Conservation (phyloP, 371 early-diverging fungal genomes). For the Dichotomocladium elegans region DNA sequence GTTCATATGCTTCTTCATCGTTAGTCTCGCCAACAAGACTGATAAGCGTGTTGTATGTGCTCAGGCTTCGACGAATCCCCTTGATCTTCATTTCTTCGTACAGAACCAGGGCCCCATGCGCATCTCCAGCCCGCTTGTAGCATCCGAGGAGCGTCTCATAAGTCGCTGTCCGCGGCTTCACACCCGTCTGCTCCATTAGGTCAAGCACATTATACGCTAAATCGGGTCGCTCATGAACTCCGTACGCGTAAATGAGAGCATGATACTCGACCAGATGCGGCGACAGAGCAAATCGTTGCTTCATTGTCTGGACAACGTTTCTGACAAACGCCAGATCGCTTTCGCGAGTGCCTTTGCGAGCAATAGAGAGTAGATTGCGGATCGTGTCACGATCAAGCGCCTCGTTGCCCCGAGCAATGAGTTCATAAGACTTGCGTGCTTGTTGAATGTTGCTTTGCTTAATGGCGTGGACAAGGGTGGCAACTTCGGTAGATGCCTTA, state of each 20-base stretch:
- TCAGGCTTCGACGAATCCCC: conserved; percentile 29
- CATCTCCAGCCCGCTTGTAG: conserved; percentile 39
- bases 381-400: conserved; percentile 14
- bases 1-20: conserved; percentile 13
- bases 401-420: neutral
- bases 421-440: conserved; percentile 8
- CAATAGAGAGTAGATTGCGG: conserved; percentile 16
- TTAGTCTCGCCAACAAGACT: conserved; percentile 11
- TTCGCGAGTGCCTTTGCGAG: conserved; percentile 12
- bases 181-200: conserved; percentile 24
- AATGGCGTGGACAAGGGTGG: conserved; percentile 4
- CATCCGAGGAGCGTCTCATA: conserved; percentile 52
- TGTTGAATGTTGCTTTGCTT: conserved; percentile 9
- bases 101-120: conserved; percentile 22
- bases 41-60: conserved; percentile 46
- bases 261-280: conserved; percentile 36
- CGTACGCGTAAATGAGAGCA: conserved; percentile 32
- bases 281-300: conserved; percentile 2
- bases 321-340: conserved; percentile 22
- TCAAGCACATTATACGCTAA: conserved; percentile 19
- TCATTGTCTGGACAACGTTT: conserved; percentile 22
- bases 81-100: conserved; percentile 33
- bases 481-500: neutral
- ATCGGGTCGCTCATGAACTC: conserved; percentile 24
- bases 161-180: conserved; percentile 26